Conservation (phyloP, 1,284 basidiomycete genomes). For the Austropuccinia psidii region DNA sequence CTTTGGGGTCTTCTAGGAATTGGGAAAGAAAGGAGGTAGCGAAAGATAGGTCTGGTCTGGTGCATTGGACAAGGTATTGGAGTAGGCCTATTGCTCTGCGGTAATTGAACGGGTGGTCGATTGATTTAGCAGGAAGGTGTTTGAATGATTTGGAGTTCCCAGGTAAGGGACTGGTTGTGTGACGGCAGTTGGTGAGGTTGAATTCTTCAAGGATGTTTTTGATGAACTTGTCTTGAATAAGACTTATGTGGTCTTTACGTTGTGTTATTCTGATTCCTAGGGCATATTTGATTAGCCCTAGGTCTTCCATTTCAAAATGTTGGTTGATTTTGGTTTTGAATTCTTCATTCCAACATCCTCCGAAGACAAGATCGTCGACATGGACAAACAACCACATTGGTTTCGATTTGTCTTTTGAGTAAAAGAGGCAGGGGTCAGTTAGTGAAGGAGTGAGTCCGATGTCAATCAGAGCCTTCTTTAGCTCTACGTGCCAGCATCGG, state of each 20-base stretch:
- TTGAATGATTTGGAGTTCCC: not conserved
- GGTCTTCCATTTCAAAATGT: not conserved
- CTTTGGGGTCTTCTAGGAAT: not conserved
- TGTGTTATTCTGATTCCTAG: not conserved
- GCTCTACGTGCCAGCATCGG: not conserved
- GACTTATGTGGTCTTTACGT: not conserved
- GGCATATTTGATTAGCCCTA: not conserved
- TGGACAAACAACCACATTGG: not conserved
- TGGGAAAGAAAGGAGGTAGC: not conserved
- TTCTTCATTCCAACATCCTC: not conserved
- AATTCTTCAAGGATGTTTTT: not conserved
- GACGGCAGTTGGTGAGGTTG: not conserved
- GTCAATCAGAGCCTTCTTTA: not conserved
- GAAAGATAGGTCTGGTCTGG: not conserved
- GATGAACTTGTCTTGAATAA: not conserved
- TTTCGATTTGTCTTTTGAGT: not conserved
- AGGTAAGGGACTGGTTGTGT: not conserved
- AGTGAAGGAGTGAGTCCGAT: not conserved
- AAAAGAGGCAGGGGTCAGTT: not conserved
- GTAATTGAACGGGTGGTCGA: not conserved
- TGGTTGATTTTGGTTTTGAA: not conserved
- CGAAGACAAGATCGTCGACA: not conserved
- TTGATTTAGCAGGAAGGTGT: not conserved
- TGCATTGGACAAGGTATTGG: not conserved
- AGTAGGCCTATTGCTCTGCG: not conserved